These are phyloP conservation scores for Croton laevigatus DNA, from an alignment of 441 rosid species.

Conservation along the genomic window DNA sequence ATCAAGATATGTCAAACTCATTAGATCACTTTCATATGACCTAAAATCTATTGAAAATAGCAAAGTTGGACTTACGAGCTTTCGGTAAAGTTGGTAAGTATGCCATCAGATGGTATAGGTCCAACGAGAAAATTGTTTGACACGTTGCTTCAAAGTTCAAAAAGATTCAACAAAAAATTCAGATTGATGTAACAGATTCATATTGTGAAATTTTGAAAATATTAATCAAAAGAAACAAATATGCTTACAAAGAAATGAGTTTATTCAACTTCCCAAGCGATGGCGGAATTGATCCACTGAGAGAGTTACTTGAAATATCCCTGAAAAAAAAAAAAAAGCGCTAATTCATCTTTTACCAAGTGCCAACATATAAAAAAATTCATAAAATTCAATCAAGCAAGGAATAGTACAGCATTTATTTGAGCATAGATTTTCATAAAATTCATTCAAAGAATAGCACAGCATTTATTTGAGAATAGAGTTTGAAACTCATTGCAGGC, in stretches of 20 bases:
- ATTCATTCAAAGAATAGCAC: too few species aligned
- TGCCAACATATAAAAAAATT: background rate
- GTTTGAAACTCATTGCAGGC: background rate
- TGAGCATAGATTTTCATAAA: background rate
- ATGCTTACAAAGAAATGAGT: conserved; percentile 65
- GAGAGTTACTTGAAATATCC: conserved; percentile 82
- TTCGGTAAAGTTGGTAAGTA: conserved; percentile 51
- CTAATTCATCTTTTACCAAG: background rate
- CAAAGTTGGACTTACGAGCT: conserved; percentile 64
- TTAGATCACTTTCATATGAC: background rate
- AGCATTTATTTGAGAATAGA: background rate
- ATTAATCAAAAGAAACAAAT: conserved; percentile 24
- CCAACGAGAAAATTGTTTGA: conserved; percentile 90
- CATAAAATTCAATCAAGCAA: background rate
- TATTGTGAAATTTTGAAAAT: conserved; percentile 1
- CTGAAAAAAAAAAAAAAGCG: conserved; percentile 32
- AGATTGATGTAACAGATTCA: conserved; percentile 12
- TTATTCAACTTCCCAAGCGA: conserved; percentile 70
- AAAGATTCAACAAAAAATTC: conserved; percentile 16
- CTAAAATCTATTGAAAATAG: conserved; percentile 12
- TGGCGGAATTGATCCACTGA: conserved; percentile 72
- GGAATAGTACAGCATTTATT: background rate
- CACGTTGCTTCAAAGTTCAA: conserved; percentile 56
- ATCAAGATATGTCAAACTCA: background rate
- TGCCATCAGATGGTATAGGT: conserved; percentile 76